Base-by-base conservation (phyloP, 495 filamentous ascomycete species). In the Staphylotrichum longicolle region DNA sequence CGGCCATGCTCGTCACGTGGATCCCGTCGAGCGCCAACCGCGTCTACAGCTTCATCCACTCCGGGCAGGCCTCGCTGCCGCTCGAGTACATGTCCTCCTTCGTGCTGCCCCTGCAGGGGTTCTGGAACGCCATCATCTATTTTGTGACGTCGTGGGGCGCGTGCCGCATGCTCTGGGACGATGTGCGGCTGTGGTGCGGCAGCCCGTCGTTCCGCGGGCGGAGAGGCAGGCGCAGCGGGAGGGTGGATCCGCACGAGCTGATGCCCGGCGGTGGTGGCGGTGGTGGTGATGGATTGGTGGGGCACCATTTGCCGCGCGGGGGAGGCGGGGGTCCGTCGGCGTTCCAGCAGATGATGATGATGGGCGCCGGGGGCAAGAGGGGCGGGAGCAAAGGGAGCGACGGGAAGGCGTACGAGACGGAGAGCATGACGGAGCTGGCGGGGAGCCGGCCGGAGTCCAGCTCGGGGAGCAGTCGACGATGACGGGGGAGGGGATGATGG, bases 101-200 rank as follows among this genome's bases (percentile, higher is more conserved):
- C 52, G 90, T 94, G 0, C 79, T 95, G 11, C 91, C 91, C 0
- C 77, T 92, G 0, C 91, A 95, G 68, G 91, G 91, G 2, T 91
- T 93, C 70, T 93, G 90, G 88, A 96, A 95, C 68, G 83, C 85
- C 33, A 68, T 90, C 54, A 91, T 96, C 60, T 96, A 95, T 75
- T 70, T 85, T 4, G 84, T 83, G 15, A 91, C 89, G 2, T 84
- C 78, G 32, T 80, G 76, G 76, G 64, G 69, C 33, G 80, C 80
- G 4, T 79, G 77, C 60, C 72, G 72, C 63, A 61, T 68, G 15
- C 66, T 79, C 4, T 70, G 68, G 61, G 63, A 62, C 1, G 64
- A 52, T 14, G 37, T 66, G 7, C 20, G 45, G 41, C 14, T 32
- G 11, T 65, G 58, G 58, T 61, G 41, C 27, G 12, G 40, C 8